phyloP scores from a whole-genome alignment of 306 rosid species.

The Ziziphus jujuba region DNA sequence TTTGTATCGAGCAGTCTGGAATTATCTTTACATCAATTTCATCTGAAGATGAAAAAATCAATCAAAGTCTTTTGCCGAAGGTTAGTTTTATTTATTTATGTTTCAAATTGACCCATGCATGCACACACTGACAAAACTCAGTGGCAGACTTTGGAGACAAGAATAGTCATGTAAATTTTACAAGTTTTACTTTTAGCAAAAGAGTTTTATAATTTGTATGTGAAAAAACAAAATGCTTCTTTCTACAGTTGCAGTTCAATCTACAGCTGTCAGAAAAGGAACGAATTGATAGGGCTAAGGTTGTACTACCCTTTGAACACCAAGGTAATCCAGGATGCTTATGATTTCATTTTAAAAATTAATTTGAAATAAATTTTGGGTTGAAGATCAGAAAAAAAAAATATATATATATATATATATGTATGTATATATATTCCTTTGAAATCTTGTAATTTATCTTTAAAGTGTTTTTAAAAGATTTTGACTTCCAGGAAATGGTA shows the following conservation, averaged over 20 bases:
- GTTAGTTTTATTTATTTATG: slow-evolving; percentile 41
- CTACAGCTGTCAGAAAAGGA: slow-evolving; percentile 93
- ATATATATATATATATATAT: no score
- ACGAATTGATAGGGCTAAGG: slow-evolving; percentile 76
- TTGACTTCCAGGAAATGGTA: slow-evolving; percentile 66
- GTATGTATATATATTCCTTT: no score
- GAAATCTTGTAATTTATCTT: not conserved
- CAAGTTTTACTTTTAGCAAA: no score
- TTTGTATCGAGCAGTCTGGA: slow-evolving; percentile 52
- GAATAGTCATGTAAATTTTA: no score
- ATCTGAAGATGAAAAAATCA: slow-evolving; percentile 45
- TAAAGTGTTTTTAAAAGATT: not conserved
- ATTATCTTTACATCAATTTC: slow-evolving; percentile 53
- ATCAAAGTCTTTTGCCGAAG: slow-evolving; percentile 73
- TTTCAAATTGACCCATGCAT: not conserved
- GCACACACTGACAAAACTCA: not conserved
- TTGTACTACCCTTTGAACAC: slow-evolving; percentile 94
- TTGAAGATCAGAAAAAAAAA: no score
- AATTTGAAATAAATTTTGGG: no score
- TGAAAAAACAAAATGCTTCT: not conserved
- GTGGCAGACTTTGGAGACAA: no score
- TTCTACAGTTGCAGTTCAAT: slow-evolving; percentile 74
- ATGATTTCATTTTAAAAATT: not conserved
- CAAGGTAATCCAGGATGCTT: slow-evolving; percentile 56
- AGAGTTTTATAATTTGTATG: not conserved